Conservation (phyloP, 768 basidiomycete genomes). For the Dentipellis fragilis region DNA sequence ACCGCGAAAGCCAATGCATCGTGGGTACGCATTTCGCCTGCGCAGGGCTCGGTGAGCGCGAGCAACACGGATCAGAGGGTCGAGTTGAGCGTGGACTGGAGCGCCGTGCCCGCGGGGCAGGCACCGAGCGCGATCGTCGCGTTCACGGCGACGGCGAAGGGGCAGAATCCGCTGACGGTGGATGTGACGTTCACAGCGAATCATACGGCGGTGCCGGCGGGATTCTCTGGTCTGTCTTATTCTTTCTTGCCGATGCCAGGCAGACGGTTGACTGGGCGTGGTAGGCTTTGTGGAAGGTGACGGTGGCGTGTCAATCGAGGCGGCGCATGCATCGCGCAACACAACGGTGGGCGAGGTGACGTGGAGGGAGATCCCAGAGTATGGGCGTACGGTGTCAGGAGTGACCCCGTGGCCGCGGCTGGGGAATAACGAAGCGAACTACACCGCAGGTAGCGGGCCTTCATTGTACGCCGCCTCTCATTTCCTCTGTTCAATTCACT, state of each 20-base stretch:
- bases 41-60: conserved; percentile 39
- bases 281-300: conserved; percentile 53
- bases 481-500: background rate
- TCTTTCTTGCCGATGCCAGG: too few relatives aligned
- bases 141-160: conserved; percentile 35
- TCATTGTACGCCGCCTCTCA: background rate
- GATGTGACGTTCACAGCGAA: conserved; percentile 22
- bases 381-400: conserved; percentile 50
- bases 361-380: conserved; percentile 51
- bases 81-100: conserved; percentile 52
- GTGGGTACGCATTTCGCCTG: conserved; percentile 42
- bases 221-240: conserved; percentile 36
- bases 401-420: conserved; percentile 49
- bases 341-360: conserved; percentile 38
- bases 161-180: conserved; percentile 25
- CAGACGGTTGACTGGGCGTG: too few relatives aligned
- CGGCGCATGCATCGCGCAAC: conserved; percentile 43
- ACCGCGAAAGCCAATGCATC: conserved; percentile 36
- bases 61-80: conserved; percentile 41
- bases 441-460: conserved; percentile 54
- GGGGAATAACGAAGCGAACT: conserved; percentile 40
- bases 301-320: conserved; percentile 58
- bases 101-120: conserved; percentile 20
- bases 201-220: conserved; percentile 25
- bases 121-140: conserved; percentile 31